Percentiles rank a stretch among this genome's conserved stretches.
Evolutionary conservation across 306 rosid species (phyloP).

Genomic region (Pyrus bretschneideri): DNA sequence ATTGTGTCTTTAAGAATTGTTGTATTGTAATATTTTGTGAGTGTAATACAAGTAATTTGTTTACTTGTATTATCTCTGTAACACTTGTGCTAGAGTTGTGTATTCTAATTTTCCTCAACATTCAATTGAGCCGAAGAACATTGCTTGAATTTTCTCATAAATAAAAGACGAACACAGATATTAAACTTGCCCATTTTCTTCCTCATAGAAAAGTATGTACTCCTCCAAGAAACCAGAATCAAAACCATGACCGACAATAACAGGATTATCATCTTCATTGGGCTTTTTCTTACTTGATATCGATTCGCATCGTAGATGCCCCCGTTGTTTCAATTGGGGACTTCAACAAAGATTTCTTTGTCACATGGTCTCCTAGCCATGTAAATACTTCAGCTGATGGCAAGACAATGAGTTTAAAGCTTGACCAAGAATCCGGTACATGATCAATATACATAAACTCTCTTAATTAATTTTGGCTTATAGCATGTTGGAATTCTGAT

Average conservation of each 20-base stretch:
- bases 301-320: slow-evolving; percentile 32
- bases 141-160: too few relatives aligned
- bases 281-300: slow-evolving; percentile 30
- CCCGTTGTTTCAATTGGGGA: slow-evolving; percentile 47
- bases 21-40: too few relatives aligned
- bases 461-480: not conserved
- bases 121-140: too few relatives aligned
- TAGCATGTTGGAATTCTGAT: not conserved
- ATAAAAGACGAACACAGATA: too few relatives aligned
- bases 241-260: slow-evolving; percentile 33
- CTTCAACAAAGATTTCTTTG: too few relatives aligned
- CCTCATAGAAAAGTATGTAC: too few relatives aligned
- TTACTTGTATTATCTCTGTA: too few relatives aligned
- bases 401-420: slow-evolving; percentile 54
- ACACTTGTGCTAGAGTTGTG: too few relatives aligned
- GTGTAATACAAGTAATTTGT: too few relatives aligned
- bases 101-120: too few relatives aligned
- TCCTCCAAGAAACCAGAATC: not conserved
- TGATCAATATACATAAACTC: not conserved
- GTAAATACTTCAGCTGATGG: slow-evolving; percentile 74
- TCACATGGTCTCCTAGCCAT: slow-evolving; percentile 40
- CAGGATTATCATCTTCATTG: slow-evolving; percentile 23
- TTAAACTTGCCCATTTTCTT: too few relatives aligned
- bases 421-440: slow-evolving; percentile 82
- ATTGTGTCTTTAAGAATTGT: too few relatives aligned